phyloP scores from a whole-genome alignment of 208 protist species.

The Angomonas deanei region DNA sequence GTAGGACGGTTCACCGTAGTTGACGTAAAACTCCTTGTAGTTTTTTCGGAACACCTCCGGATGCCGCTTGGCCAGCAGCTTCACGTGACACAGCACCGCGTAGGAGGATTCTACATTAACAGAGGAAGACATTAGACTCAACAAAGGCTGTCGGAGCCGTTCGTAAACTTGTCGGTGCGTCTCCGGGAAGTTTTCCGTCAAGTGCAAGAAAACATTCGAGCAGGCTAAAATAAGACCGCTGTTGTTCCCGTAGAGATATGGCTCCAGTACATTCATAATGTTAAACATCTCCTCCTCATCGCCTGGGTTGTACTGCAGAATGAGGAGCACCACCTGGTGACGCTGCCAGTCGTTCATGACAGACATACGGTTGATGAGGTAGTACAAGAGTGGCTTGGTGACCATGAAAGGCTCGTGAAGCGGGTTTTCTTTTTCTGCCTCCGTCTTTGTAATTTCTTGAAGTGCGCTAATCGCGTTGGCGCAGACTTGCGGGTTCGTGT shows the following conservation, averaged over 20 bases:
- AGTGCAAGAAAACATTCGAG: slow-evolving; percentile 77
- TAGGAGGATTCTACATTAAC: slow-evolving; percentile 60
- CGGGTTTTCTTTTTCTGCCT: slow-evolving; percentile 16
- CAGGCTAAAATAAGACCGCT: slow-evolving; percentile 79
- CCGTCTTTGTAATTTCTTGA: slow-evolving; percentile 61
- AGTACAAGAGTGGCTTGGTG: slow-evolving; percentile 65
- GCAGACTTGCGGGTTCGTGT: slow-evolving; percentile 83
- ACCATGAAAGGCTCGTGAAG: slow-evolving; percentile 26
- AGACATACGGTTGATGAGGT: slow-evolving; percentile 78
- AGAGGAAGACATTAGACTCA: slow-evolving; percentile 61
- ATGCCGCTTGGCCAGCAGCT: slow-evolving; percentile 58
- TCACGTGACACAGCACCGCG: slow-evolving; percentile 74
- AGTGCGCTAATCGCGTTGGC: slow-evolving; percentile 73
- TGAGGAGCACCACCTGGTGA: neutral
- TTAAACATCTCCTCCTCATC: slow-evolving; percentile 87
- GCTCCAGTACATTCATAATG: slow-evolving; percentile 92
- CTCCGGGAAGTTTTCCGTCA: slow-evolving; percentile 77
- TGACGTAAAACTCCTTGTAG: slow-evolving; percentile 60
- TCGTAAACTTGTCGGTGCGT: slow-evolving; percentile 75
- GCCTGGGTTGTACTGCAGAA: slow-evolving; percentile 48
- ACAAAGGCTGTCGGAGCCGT: slow-evolving; percentile 70
- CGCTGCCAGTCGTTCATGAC: slow-evolving; percentile 60
- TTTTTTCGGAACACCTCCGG: slow-evolving; percentile 50
- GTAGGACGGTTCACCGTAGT: slow-evolving; percentile 73
- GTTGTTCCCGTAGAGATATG: slow-evolving; percentile 82